Evolutionary conservation across 257 asterid species (phyloP), one percentile per base, ranked within the genome.

Genomic region (Cynanchum wilfordii): DNA sequence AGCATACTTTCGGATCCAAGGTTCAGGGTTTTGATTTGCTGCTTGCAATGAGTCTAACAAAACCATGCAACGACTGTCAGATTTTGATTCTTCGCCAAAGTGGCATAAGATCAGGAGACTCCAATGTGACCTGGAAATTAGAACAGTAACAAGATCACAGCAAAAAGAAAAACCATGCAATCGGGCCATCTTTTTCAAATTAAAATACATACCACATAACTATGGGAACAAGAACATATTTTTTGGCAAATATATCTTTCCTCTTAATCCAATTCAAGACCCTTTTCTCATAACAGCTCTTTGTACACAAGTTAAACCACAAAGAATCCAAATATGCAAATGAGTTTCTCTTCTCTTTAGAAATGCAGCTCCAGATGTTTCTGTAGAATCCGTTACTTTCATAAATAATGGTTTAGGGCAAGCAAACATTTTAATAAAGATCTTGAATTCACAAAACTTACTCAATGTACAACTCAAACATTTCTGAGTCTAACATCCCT

Each of bases 51-150:
- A 91, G 79, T 89, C 96, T 54, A 91, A 82, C 72, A 88, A 78
- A 81, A 91, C 76, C 88, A 89, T 85, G 82, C 96, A 91, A 6
- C 84, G 93, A 50, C 78, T 75, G n/a, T 56, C 57, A 22, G 68
- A 59, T 30, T 76, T 70, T 30, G 91, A 80, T 55, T 71, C 69
- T 81, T 80, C 84, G 22, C 86, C 90, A 45, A 91, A 78, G 79
- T 91, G 83, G 74, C 97, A 91, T 51, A 86, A 80, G 83, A 91
- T 91, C 63, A 91, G 81, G 49, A 91, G 97, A 84, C 80, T 85
- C 97, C 96, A 91, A 76, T 89, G 95, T 54, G 79, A 74, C 97
- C 96, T 91, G 72, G 68, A 65, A 63, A 71, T 77, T 60, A 15
- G 73, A 76, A 60, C 72, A 59, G 13, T 30, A 25, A 33, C 29